These are phyloP conservation scores for Anisogramma anomala DNA, from an alignment of 2,329 filamentous ascomycete genomes.

Conservation along the genomic window DNA sequence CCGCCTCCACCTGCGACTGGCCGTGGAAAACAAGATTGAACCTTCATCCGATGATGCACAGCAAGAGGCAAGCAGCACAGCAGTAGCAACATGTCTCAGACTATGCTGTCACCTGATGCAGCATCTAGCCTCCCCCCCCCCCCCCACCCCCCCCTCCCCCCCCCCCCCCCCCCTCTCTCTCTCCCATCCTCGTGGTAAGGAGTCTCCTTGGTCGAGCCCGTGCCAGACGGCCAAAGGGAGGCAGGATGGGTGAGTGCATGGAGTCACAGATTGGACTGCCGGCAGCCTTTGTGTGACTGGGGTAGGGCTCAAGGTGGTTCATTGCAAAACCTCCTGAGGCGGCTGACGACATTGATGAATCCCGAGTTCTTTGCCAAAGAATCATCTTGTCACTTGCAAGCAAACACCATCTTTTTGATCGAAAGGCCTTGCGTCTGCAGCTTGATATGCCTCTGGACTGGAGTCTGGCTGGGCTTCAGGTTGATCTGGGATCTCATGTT, in stretches of 20 bases:
- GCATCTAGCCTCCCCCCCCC: no score
- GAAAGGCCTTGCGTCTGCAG: no score
- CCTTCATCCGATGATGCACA: background rate
- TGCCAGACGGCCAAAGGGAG: background rate
- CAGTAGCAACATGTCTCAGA: constrained; percentile 3
- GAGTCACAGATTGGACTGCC: constrained; percentile 13
- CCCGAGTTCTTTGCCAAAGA: constrained; percentile 1
- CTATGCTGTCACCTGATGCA: background rate
- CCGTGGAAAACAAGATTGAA: no score
- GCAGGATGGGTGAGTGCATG: constrained; percentile 4
- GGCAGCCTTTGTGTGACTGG: constrained; percentile 9
- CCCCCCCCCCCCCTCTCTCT: no score
- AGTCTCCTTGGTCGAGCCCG: constrained; percentile 1
- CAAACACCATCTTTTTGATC: no score
- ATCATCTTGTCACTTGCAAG: no score
- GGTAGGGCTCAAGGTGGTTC: constrained; percentile 4
- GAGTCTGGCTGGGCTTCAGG: background rate
- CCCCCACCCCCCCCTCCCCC: no score
- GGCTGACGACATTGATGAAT: constrained; percentile 8
- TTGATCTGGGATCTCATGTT: background rate
- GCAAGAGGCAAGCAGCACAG: background rate
- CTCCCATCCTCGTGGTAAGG: constrained; percentile 5
- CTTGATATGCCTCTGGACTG: no score
- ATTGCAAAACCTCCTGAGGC: constrained; percentile 12
- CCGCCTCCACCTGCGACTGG: no score